Evolutionary conservation across 495 filamentous ascomycete genomes (phyloP).

Genomic region (Articulospora tetracladia): DNA sequence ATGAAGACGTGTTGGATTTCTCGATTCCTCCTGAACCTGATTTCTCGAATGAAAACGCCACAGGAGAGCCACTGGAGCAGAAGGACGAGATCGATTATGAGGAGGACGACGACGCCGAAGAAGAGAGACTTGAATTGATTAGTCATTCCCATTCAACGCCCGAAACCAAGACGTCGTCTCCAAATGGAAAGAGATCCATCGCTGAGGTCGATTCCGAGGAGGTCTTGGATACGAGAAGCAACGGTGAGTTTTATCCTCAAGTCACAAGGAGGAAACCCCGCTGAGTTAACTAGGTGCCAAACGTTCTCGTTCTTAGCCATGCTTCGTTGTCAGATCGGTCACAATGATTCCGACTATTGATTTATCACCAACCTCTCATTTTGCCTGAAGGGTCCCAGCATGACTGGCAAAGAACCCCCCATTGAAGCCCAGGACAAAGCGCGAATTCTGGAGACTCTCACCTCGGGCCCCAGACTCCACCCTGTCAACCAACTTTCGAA

Average conservation of each 20-base stretch:
- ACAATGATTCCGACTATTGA: not conserved
- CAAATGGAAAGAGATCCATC: constrained; percentile 21
- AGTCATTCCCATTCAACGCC: not conserved
- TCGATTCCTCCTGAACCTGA: not conserved
- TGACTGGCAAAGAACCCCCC: too few relatives aligned
- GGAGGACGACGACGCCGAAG: constrained; percentile 25
- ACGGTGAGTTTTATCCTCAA: constrained; percentile 6
- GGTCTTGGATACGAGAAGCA: constrained; percentile 1
- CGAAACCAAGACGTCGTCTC: not conserved
- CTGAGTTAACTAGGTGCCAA: constrained; percentile 23
- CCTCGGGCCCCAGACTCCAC: too few relatives aligned
- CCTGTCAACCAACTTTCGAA: not conserved
- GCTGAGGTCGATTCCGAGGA: constrained; percentile 20
- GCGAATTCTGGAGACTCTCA: too few relatives aligned
- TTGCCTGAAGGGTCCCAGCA: too few relatives aligned
- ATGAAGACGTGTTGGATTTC: not conserved
- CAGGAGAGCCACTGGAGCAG: not conserved
- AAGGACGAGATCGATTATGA: constrained; percentile 30
- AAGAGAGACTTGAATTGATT: not conserved
- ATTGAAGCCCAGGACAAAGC: too few relatives aligned
- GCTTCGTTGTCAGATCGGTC: not conserved
- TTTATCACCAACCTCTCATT: too few relatives aligned
- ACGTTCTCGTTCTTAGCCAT: constrained; percentile 21
- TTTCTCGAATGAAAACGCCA: not conserved
- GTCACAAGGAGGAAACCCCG: constrained; percentile 3